These are phyloP conservation scores for Glebionis coronaria DNA, from an alignment of 129 eudicot species.

Conservation along the genomic window DNA sequence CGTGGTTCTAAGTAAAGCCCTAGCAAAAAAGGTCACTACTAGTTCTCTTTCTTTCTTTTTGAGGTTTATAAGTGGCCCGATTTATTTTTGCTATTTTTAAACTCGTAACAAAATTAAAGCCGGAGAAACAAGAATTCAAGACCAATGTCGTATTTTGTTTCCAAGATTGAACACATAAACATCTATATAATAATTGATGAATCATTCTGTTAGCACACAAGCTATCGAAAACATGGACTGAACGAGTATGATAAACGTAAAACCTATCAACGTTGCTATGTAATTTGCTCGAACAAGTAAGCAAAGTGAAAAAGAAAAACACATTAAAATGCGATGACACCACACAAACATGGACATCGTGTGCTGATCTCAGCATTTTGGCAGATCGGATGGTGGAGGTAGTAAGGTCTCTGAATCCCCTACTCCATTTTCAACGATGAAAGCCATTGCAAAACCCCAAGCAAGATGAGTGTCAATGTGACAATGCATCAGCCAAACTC, in stretches of 20 bases:
- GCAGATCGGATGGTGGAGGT: constrained; percentile 74
- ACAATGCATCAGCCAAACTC: constrained; percentile 26
- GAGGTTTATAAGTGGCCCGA: no score
- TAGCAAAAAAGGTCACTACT: no score
- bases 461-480: constrained; percentile 50
- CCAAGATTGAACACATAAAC: constrained; percentile 11
- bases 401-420: constrained; percentile 47
- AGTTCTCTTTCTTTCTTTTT: no score
- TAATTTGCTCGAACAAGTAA: constrained; percentile 10
- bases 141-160: not conserved
- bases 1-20: no score
- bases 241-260: constrained; percentile 7
- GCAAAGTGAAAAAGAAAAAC: constrained; percentile 12
- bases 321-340: not conserved
- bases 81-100: no score
- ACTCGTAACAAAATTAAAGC: not conserved
- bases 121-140: not conserved
- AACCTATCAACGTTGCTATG: not conserved
- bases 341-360: not conserved
- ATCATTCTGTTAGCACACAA: constrained; percentile 22
- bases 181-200: constrained; percentile 23
- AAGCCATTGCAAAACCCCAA: constrained; percentile 80
- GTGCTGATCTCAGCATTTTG: constrained; percentile 43
- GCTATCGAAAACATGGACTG: not conserved
- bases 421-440: constrained; percentile 61